Evolutionary conservation across 352 stramenopile genomes (phyloP).

Genomic region (Saprolegnia diclina): DNA sequence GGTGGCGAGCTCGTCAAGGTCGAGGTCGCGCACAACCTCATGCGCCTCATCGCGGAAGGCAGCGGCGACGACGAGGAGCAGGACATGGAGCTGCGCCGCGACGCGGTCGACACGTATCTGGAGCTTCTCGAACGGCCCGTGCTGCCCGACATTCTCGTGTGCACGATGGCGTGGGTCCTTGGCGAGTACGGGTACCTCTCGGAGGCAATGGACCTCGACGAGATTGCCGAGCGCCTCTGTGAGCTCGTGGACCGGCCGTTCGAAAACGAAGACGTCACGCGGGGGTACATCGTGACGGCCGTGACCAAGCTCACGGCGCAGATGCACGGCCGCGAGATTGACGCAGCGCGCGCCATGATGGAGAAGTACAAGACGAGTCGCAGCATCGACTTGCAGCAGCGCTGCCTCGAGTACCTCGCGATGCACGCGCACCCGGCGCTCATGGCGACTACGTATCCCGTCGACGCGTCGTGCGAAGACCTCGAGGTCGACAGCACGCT

Average conservation of each 20-base stretch:
- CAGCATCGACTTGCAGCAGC: constrained; percentile 96
- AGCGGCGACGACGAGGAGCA: constrained; percentile 95
- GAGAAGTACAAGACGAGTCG: constrained; percentile 95
- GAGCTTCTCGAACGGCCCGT: constrained; percentile 93
- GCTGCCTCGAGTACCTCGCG: constrained; percentile 97
- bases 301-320: constrained; percentile 99
- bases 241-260: constrained; percentile 85
- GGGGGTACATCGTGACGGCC: constrained; percentile 93
- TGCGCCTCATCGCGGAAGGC: constrained; percentile 97
- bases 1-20: constrained; percentile 95
- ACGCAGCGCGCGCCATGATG: constrained; percentile 91
- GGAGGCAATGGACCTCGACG: constrained; percentile 87
- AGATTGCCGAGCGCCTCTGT: constrained; percentile 94
- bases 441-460: constrained; percentile 91
- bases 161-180: constrained; percentile 97
- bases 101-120: constrained; percentile 96
- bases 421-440: constrained; percentile 89
- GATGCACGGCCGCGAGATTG: constrained; percentile 84
- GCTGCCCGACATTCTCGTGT: constrained; percentile 94
- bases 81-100: constrained; percentile 94
- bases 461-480: constrained; percentile 94
- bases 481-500: constrained; percentile 95
- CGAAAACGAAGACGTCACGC: constrained; percentile 88
- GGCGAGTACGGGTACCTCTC: constrained; percentile 99
- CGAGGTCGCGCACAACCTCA: constrained; percentile 97